Evolutionary conservation across 805 yeast species (phyloP).

Genomic region (Metschnikowia matae): DNA sequence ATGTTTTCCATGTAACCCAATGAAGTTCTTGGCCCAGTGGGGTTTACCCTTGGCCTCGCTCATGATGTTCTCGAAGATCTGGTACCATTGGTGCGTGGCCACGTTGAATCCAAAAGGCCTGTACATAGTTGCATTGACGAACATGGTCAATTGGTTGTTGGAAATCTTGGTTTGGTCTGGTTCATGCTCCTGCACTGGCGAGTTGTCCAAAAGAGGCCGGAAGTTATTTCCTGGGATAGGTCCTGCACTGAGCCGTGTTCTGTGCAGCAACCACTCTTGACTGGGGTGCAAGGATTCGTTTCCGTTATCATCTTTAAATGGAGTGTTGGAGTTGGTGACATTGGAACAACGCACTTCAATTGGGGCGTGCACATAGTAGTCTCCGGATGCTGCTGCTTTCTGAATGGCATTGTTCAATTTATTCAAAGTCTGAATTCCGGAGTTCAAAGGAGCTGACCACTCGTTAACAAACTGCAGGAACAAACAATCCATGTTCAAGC

Average conservation of each 20-base stretch:
- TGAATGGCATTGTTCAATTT: constrained; percentile 60
- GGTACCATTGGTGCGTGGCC: constrained; percentile 76
- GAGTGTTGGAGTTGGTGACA: constrained; percentile 50
- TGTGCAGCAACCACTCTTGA: constrained; percentile 47
- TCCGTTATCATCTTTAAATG: constrained; percentile 32
- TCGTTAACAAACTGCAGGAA: constrained; percentile 93
- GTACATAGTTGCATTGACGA: constrained; percentile 91
- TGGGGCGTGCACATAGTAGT: constrained; percentile 89
- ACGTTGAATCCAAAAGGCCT: constrained; percentile 83
- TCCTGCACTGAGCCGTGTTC: constrained; percentile 59
- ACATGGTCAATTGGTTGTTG: constrained; percentile 76
- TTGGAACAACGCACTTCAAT: constrained; percentile 92
- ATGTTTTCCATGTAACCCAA: constrained; percentile 50
- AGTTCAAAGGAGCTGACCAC: constrained; percentile 89
- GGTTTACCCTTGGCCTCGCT: constrained; percentile 85
- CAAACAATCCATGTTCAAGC: constrained; percentile 91
- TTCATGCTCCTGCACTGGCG: constrained; percentile 51
- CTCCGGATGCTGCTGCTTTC: constrained; percentile 54
- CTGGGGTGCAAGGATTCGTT: constrained; percentile 38
- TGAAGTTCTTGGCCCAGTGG: constrained; percentile 97
- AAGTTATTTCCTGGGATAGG: constrained; percentile 80
- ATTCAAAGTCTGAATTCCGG: constrained; percentile 68
- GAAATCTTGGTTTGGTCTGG: constrained; percentile 46
- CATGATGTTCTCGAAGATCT: constrained; percentile 74
- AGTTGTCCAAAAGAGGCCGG: constrained; percentile 76